A percentile compares a stretch with the other conserved stretches of the same genome.
phyloP scores from a whole-genome alignment of 164 flowering plant species.

The Santalum album region DNA sequence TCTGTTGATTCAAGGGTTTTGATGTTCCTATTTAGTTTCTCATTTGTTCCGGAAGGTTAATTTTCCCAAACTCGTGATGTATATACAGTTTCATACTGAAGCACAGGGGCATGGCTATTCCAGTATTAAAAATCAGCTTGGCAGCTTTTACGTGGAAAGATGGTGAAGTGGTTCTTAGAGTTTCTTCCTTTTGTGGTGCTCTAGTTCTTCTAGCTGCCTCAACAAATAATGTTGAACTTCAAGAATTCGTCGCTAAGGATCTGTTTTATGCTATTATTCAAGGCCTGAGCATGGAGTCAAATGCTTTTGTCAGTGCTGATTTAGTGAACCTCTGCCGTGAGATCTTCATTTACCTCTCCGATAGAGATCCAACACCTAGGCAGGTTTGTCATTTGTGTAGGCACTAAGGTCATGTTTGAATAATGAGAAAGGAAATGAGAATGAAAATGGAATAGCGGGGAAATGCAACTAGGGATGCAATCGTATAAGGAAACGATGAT shows the following conservation, averaged over 20 bases:
- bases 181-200: constrained; percentile 61
- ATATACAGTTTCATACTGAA: constrained; percentile 68
- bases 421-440: too few species aligned
- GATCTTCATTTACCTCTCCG: constrained; percentile 63
- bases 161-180: constrained; percentile 68
- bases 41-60: background rate
- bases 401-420: background rate
- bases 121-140: constrained; percentile 58
- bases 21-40: too few species aligned
- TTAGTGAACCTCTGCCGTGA: constrained; percentile 85
- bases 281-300: constrained; percentile 80
- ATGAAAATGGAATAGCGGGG: too few species aligned
- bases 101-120: constrained; percentile 51
- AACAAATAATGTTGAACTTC: constrained; percentile 58
- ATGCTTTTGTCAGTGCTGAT: constrained; percentile 67
- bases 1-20: background rate
- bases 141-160: constrained; percentile 83
- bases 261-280: constrained; percentile 69
- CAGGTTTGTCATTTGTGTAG: constrained; percentile 44
- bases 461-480: too few species aligned
- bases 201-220: constrained; percentile 53
- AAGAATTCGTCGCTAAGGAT: constrained; percentile 71
- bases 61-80: constrained; percentile 5
- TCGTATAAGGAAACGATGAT: too few species aligned
- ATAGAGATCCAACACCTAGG: constrained; percentile 74